Base-by-base conservation (phyloP, 2,329 filamentous ascomycete genomes). In the Emergomyces orientalis region DNA sequence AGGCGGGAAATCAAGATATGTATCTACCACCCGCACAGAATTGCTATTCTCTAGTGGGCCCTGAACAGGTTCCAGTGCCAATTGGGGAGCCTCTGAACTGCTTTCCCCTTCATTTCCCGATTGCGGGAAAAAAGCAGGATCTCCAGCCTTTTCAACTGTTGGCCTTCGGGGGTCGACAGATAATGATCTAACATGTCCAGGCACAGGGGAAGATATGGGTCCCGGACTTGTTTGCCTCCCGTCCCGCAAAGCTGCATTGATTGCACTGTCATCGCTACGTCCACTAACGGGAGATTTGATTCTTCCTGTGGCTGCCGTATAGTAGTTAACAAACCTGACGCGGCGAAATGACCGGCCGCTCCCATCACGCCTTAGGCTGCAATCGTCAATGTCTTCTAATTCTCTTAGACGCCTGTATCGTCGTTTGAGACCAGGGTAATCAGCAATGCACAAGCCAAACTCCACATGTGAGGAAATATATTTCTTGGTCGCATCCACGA, bases 241-340 rank as follows among this genome's bases (percentile, higher is more conserved):
- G 13, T 56, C 41, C 41, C 17, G 19, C 22, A 47, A 13, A 34
- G 41, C 17, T 56, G n/a, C 14, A 56, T 14, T 47, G 6, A n/a
- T 45, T 22, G 17, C 6, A 14, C 25, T 56, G 13, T 22, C 30
- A 37, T 17, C 37, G 37, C 19, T 32, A n/a, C 27, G 27, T 56
- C 8, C 34, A 47, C 43, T 11, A 37, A 9, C 39, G 66, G 62
- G 64, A 25, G 76, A 74, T 68, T 88, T 91, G 1, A 82, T 81
- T 63, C 85, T 81, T 3, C 91, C 91, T 11, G 88, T 88, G 67
- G 89, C 91, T n/a, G 89, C 83, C 0, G 91, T 96, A 72, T 93
- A 96, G 73, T 96, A 96, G 71, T 96, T 96, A 63, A 90, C 81
- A 69, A 96, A 96, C 19, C 91, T 83, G 13, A 94, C 84, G 60